Evolutionary conservation across 306 rosid genomes (phyloP), one percentile per base, ranked within the genome.

Genomic region (Pachyrhizus erosus): DNA sequence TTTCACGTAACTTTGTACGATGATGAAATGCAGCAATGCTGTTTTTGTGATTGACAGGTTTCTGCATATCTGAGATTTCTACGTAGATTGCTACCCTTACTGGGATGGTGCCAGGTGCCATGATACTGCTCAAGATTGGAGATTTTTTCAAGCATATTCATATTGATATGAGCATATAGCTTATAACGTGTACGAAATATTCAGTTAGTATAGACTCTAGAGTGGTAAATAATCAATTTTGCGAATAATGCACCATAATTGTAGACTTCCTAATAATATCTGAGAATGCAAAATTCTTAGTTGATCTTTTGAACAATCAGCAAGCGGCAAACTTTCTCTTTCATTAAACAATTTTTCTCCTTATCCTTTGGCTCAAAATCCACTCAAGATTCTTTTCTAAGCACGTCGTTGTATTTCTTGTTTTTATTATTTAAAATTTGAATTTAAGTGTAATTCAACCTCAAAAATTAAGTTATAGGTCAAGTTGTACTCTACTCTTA

Each of bases 41-140:
- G 42, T 67, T 11, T 61, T 52, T 71, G 65, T 76, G 6, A 51
- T 77, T 18, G 49, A 2, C 83, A 81, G 86, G 79, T 80, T 76
- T 80, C 49, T 80, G 65, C 70, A 46, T 76, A 43, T 69, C 69
- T 11, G 6, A 76, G 51, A 61, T 48, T 75, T 58, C 65, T 79
- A 13, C 84, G 26, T 54, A 58, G 70, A 34, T 80, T 75, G 82
- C 34, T 5, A 52, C 51, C 84, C 40, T 57, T 65, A 62, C 60
- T 72, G 70, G 70, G 77, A 26, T 70, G 86, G 77, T 82, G 15
- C 11, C 0, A 64, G 40, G 48, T 34, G 34, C 34, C 73, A 58
- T 58, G 29, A 12, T 57, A 27, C 51, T 76, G 37, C 73, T 46
- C 78, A 60, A 69, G 33, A 64, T 18, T 49, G 45, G 46, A 79